Evolutionary conservation across 331 rosid species (phyloP).

Genomic region (Prunus yedoensis): DNA sequence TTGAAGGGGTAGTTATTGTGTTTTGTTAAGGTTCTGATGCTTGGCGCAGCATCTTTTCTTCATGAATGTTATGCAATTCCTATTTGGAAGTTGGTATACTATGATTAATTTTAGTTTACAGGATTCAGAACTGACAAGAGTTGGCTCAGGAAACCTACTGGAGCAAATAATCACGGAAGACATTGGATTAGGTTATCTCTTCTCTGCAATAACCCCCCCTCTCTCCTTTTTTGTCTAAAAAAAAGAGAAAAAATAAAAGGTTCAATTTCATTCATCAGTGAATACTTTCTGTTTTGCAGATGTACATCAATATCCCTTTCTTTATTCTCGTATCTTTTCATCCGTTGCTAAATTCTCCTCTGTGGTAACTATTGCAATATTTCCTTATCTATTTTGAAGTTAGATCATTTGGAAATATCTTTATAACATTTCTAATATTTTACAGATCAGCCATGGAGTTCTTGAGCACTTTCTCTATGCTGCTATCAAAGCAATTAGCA

Average conservation of each 20-base stretch:
- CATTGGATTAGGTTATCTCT: conserved; percentile 52
- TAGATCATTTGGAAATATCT: conserved; percentile 2
- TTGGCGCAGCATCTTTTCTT: conserved; percentile 13
- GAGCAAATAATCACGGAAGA: conserved; percentile 70
- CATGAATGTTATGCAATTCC: neutral
- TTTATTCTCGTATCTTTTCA: conserved; percentile 79
- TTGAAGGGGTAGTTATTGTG: conserved; percentile 1
- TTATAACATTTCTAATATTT: conserved; percentile 24
- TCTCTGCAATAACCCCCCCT: neutral
- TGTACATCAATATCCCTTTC: conserved; percentile 74
- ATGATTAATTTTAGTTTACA: conserved; percentile 29
- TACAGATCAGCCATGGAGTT: conserved; percentile 62
- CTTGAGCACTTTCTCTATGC: conserved; percentile 66
- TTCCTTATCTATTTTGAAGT: conserved; percentile 15
- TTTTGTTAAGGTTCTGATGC: conserved; percentile 7
- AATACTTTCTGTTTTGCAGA: conserved; percentile 41
- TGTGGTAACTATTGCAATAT: conserved; percentile 47
- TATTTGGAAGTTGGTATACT: conserved; percentile 21
- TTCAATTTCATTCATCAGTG: conserved; percentile 21
- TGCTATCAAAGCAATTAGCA: conserved; percentile 72
- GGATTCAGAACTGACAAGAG: conserved; percentile 47
- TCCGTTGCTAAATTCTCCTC: conserved; percentile 84
- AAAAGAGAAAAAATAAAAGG: too few species aligned
- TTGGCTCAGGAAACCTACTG: conserved; percentile 51
- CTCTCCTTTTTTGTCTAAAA: conserved; percentile 5